Conservation (phyloP, 768 basidiomycete species). For the Termitomyces titanicus region DNA sequence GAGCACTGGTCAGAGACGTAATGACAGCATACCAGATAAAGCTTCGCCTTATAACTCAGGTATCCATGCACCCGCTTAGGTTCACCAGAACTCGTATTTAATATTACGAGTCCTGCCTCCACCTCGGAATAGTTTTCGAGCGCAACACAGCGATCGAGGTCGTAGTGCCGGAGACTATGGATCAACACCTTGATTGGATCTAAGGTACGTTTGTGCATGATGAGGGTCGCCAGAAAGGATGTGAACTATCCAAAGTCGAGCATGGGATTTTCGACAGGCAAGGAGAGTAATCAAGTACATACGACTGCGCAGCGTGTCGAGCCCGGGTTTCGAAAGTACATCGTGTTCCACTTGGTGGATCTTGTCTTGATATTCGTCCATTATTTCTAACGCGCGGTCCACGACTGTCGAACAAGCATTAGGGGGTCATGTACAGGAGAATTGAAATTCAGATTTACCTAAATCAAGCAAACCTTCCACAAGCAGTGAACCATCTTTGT, state of each 20-base stretch:
- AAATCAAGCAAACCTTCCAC: constrained; percentile 53
- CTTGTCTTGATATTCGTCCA: constrained; percentile 63
- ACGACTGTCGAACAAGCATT: constrained; percentile 39
- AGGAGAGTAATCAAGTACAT: constrained; percentile 21
- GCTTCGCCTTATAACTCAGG: constrained; percentile 61
- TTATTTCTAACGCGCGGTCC: constrained; percentile 59
- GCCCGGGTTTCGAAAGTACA: constrained; percentile 54
- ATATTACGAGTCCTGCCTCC: background rate
- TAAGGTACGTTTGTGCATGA: constrained; percentile 66
- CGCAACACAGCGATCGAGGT: constrained; percentile 54
- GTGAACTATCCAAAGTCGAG: constrained; percentile 53
- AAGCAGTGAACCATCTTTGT: constrained; percentile 56
- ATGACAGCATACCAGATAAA: constrained; percentile 50
- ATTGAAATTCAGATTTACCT: constrained; percentile 9
- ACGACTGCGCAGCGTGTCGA: constrained; percentile 58
- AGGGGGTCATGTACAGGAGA: background rate
- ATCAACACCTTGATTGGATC: constrained; percentile 67
- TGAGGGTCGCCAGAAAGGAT: constrained; percentile 68
- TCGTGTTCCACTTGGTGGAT: constrained; percentile 55
- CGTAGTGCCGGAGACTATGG: constrained; percentile 60
- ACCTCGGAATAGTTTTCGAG: constrained; percentile 32
- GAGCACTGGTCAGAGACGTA: background rate
- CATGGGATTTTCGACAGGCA: too few relatives aligned
- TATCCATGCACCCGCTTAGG: constrained; percentile 34
- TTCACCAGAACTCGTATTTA: background rate